Percentiles rank a stretch among this genome's conserved stretches.
Conservation (phyloP, 2,329 filamentous ascomycete species). For the Stagonosporopsis chrysanthemi region DNA sequence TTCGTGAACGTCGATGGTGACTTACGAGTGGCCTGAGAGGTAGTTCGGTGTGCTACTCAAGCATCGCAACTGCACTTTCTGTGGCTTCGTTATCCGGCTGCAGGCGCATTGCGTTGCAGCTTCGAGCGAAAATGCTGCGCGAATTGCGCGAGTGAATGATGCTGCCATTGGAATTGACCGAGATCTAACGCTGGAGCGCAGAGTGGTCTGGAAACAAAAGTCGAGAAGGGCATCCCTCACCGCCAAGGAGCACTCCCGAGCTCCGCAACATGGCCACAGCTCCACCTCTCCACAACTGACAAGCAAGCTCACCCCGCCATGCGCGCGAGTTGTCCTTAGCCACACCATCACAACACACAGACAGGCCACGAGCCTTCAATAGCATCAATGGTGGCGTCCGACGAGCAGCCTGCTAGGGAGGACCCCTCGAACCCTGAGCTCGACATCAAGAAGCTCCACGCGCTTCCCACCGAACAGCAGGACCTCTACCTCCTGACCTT, state of each 20-base stretch:
- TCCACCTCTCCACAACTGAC: conserved; percentile 30
- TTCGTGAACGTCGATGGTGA: not conserved
- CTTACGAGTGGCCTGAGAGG: conserved; percentile 48
- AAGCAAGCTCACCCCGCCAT: conserved; percentile 30
- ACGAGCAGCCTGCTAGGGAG: conserved; percentile 43
- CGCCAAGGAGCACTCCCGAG: conserved; percentile 42
- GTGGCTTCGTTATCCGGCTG: conserved; percentile 20
- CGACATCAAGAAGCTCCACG: conserved; percentile 86
- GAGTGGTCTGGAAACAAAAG: conserved; percentile 24
- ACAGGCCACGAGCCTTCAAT: conserved; percentile 19
- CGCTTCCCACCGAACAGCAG: conserved; percentile 91
- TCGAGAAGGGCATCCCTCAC: conserved; percentile 20
- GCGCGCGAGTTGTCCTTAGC: conserved; percentile 24
- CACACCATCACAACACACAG: conserved; percentile 14
- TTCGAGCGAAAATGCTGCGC: conserved; percentile 22
- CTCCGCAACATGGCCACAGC: conserved; percentile 23
- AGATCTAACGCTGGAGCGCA: not conserved
- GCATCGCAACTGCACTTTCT: conserved; percentile 31
- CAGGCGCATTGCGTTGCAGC: conserved; percentile 29
- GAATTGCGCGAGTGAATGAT: conserved; percentile 30
- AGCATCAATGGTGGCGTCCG: conserved; percentile 38
- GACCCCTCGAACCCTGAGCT: conserved; percentile 73
- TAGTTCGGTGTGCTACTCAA: conserved; percentile 38
- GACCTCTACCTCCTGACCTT: conserved; percentile 93
- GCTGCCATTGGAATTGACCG: conserved; percentile 29